These are phyloP conservation scores for Puccinia horiana DNA, from an alignment of 1,284 basidiomycete species.

Conservation along the genomic window DNA sequence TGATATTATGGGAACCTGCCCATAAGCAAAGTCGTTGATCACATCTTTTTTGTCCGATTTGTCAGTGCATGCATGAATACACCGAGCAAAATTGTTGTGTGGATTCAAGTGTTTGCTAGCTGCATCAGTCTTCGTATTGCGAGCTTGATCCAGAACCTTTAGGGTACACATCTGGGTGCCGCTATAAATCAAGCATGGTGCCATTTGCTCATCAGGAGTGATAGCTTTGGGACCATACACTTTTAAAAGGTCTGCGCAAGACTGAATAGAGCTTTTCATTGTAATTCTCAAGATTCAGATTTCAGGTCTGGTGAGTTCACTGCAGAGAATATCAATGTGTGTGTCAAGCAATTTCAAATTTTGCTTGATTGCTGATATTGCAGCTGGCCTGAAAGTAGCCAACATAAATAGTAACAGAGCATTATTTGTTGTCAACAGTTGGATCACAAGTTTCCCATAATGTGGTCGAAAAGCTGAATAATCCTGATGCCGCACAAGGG, in stretches of 20 bases:
- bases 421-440: background rate
- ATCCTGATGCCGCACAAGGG: conserved; percentile 16
- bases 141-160: background rate
- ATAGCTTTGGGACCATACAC: background rate
- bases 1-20: background rate
- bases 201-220: background rate
- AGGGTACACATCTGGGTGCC: background rate
- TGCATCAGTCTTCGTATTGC: no score
- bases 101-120: background rate
- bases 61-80: background rate
- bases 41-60: background rate
- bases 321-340: background rate
- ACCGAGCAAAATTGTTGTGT: background rate
- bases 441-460: conserved; percentile 10
- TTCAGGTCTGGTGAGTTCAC: conserved; percentile 9
- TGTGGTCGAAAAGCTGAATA: background rate
- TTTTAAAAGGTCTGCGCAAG: background rate
- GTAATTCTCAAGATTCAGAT: background rate
- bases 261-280: background rate
- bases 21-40: background rate
- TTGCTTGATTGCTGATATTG: conserved; percentile 13
- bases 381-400: conserved; percentile 16
- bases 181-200: conserved; percentile 12
- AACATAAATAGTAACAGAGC: conserved; percentile 21
- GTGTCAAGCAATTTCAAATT: conserved; percentile 6